Conservation (phyloP, 202 grass and related monocot genomes). For the Musa balbisiana region DNA sequence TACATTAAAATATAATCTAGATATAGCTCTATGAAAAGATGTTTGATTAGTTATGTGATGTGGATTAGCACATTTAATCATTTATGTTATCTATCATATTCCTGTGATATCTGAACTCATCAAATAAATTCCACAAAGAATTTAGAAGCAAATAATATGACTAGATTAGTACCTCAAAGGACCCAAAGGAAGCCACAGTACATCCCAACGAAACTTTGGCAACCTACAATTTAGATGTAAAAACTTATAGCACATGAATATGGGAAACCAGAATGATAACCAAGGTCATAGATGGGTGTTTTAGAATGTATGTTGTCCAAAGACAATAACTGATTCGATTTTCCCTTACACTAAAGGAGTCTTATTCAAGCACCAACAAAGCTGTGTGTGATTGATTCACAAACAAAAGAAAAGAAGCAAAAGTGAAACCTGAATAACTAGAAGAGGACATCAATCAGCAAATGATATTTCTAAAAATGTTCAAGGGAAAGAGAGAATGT, state of each 20-base stretch:
- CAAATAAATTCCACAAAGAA: not conserved
- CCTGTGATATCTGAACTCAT: not conserved
- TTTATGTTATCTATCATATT: not conserved
- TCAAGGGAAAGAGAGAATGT: too few species aligned
- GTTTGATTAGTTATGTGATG: not conserved
- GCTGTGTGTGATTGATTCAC: too few species aligned
- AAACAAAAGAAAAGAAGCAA: too few species aligned
- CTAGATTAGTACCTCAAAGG: slow-evolving; percentile 47
- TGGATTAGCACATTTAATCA: not conserved
- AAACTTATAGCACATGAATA: slow-evolving; percentile 14
- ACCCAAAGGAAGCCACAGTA: slow-evolving; percentile 68
- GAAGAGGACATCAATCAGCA: too few species aligned
- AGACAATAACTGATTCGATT: too few species aligned
- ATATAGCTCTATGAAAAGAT: not conserved
- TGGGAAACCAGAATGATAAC: not conserved
- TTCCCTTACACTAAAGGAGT: too few species aligned
- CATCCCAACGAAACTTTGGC: slow-evolving; percentile 62
- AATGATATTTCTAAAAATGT: too few species aligned
- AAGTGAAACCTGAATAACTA: too few species aligned
- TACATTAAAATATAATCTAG: not conserved
- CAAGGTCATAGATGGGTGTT: not conserved
- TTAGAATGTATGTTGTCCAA: too few species aligned
- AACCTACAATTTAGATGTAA: slow-evolving; percentile 36
- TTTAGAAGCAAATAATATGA: slow-evolving; percentile 5
- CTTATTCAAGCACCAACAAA: too few species aligned